Evolutionary conservation across 495 filamentous ascomycete genomes (phyloP).

Genomic region (Penicillium steckii): DNA sequence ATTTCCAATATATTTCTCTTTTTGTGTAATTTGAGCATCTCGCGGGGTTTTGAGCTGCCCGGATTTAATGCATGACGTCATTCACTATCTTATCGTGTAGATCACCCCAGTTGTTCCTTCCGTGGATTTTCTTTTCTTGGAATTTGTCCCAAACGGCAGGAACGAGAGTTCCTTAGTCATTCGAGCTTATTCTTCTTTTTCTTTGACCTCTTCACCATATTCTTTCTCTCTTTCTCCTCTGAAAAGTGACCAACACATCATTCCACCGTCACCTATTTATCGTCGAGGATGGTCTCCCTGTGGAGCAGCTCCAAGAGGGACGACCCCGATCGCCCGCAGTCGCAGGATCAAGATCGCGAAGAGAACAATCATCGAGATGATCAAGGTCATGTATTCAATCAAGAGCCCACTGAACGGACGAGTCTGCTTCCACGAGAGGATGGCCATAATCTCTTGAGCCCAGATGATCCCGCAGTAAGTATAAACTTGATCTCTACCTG

Average conservation of each 20-base stretch:
- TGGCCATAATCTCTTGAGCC: conserved; percentile 67
- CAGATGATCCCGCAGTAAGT: conserved; percentile 96
- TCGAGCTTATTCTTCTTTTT: neutral
- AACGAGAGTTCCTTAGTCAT: no score
- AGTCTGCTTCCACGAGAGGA: conserved; percentile 63
- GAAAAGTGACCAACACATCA: no score
- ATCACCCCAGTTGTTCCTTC: no score
- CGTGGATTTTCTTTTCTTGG: no score
- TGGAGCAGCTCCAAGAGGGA: conserved; percentile 54
- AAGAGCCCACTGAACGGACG: conserved; percentile 67
- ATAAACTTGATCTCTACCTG: no score
- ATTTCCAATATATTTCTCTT: no score
- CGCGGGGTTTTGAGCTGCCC: no score
- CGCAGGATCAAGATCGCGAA: conserved; percentile 18
- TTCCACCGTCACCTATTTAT: no score
- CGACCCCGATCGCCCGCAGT: conserved; percentile 26
- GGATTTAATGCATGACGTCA: no score
- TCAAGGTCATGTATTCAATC: neutral
- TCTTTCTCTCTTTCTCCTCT: no score
- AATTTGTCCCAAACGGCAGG: neutral
- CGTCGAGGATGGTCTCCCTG: conserved; percentile 41
- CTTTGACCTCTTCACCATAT: neutral
- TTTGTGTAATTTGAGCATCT: no score
- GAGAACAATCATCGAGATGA: conserved; percentile 16
- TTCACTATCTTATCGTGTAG: no score